Base-by-base conservation (phyloP, 2,329 filamentous ascomycete genomes). In the Intubia oerlemansii region DNA sequence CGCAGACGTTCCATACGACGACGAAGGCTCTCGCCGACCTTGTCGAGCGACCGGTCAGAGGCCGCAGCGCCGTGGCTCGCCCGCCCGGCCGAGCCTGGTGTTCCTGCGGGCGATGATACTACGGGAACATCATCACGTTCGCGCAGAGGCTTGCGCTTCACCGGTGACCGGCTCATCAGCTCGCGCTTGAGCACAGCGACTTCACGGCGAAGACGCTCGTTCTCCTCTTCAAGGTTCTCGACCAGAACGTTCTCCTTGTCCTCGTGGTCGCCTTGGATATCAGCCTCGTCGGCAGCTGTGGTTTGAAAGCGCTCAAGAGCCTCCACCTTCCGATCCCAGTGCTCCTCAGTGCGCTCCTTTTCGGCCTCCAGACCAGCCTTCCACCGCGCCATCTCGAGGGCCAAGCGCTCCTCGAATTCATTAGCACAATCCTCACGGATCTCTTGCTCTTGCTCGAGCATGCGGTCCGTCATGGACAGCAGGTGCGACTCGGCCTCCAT, bases 401-500 rank as follows among this genome's bases (percentile, higher is more conserved):
- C 65, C 26, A 93, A 60, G 9, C 69, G 66, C 34, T 65, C 57
- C 43, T 98, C 88, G 56, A 91, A 90, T 43, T 93, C 88, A 3
- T 56, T 59, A 39, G 72, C 84, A 41, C 84, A 85, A 39, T 95
- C 85, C 43, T 93, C 85, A 14, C 88, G 72, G 17, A 95, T 67
- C 5, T 75, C 73, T 40, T 78, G 71, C 46, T 98, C 88, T 10
- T 91, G 56, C 29, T 72, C 66, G 5, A 68, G 40, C 41, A 70
- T 54, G 5, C 62, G 50, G 15, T 79, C 69, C 24, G 79, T 66
- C 51, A 78, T 70, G 4, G 68, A 69, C 21, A 70, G 56, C 36
- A 85, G 64, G 37, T 73, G 73, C 2, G 72, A 62, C 44, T 93
- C 82, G 4, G 75, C 69, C 20, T 78, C 66, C 27, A 67, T 53